A percentile compares a stretch with the other conserved stretches of the same genome.
These are phyloP conservation scores for Gossypium aridum DNA, from an alignment of 441 rosid species.

Conservation along the genomic window DNA sequence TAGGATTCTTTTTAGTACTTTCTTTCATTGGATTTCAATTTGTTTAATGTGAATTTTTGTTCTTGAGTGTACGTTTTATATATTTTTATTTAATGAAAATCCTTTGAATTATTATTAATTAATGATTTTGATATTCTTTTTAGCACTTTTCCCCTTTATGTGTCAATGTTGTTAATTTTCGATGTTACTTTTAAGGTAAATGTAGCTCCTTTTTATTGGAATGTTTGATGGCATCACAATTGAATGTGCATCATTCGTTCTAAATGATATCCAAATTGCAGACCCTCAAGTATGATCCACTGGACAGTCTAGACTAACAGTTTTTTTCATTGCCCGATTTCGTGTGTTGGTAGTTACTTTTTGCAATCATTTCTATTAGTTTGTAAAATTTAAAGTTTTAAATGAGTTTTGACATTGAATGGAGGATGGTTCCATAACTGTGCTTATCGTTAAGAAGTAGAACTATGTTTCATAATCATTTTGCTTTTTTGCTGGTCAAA, in stretches of 20 bases:
- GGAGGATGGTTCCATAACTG: neutral
- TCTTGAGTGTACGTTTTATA: neutral
- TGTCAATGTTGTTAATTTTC: neutral
- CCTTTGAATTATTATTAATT: neutral
- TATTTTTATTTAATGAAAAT: neutral
- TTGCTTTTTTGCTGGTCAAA: neutral
- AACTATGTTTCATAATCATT: neutral
- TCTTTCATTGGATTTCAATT: neutral
- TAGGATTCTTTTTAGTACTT: neutral
- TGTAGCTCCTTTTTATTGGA: neutral
- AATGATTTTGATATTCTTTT: neutral
- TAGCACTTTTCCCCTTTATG: neutral
- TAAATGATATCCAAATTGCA: neutral
- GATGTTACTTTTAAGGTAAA: neutral
- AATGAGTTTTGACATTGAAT: neutral
- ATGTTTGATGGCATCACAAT: neutral
- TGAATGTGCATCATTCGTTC: neutral
- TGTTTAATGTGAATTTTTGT: conserved; percentile 1
- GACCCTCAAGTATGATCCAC: neutral
- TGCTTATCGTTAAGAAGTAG: neutral
- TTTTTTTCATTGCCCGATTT: neutral
- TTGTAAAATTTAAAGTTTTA: neutral
- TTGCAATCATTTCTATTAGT: neutral
- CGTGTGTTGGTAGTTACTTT: neutral
- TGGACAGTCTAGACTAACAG: neutral